Evolutionary conservation across 352 stramenopile species (phyloP), one percentile per base, ranked within the genome.

Genomic region (Pelagophyceae sp.): DNA sequence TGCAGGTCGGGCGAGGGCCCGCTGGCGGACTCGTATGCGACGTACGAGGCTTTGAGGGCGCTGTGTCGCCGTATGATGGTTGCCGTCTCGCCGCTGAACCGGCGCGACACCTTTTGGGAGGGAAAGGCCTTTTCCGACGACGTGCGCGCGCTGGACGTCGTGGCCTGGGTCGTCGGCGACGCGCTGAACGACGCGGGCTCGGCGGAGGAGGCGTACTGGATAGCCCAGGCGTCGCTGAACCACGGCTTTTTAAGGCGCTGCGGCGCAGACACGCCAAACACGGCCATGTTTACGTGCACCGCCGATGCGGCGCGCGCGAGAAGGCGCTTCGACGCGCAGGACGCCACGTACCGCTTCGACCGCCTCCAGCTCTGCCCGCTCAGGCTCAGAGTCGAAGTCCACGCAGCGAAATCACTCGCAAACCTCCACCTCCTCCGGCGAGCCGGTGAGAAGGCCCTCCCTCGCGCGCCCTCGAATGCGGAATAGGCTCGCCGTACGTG

Each of bases 401-500:
- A 38, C 61, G 27, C 6, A 11, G 61, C 61, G 29, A 3, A 38
- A 2, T 5, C 37, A 27, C 61, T 71, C 19, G 19, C 2, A 5
- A 71, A 71, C 29, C 2, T 71, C 29, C 61, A 71, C 61, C 31
- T 71, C 3, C 61, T 71, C 29, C 37, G n/a, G 61, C 61, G 61
- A 27, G 61, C 19, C 29, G 61, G 61, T n/a, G n/a, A n/a, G n/a
- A n/a, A n/a, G n/a, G n/a, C n/a, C n/a, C n/a, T n/a, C n/a, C n/a
- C n/a, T n/a, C n/a, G n/a, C n/a, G n/a, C n/a, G n/a, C n/a, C n/a
- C n/a, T n/a, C n/a, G n/a, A n/a, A n/a, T n/a, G n/a, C n/a, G n/a
- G n/a, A n/a, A n/a, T n/a, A n/a, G n/a, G n/a, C n/a, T 35, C 61
- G 61, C 19, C 61, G 19, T 71, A 71, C 61, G 61, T 71, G 61